Evolutionary conservation across 2,329 filamentous ascomycete species (phyloP).

Genomic region (Epicoccum sorghinum): DNA sequence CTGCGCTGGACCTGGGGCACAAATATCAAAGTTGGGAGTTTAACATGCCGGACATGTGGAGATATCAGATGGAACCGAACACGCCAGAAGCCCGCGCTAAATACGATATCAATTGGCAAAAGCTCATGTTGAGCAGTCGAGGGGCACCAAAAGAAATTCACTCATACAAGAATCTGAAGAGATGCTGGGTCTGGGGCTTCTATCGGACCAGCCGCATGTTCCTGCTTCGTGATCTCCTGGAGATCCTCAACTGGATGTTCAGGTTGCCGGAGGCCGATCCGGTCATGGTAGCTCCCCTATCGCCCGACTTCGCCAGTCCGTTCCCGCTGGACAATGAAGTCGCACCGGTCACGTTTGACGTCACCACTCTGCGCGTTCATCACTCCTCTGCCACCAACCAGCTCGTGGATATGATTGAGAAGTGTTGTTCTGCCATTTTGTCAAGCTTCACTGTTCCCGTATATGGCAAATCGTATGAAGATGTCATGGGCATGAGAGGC

Average conservation of each 20-base stretch:
- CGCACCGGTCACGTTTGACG: constrained; percentile 17
- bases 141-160: constrained; percentile 40
- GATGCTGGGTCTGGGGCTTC: constrained; percentile 38
- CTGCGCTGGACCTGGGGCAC: constrained; percentile 32
- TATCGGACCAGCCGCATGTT: constrained; percentile 39
- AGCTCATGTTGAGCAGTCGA: constrained; percentile 26
- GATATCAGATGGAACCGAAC: constrained; percentile 29
- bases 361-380: constrained; percentile 20
- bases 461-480: constrained; percentile 26
- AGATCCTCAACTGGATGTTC: constrained; percentile 42
- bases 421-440: constrained; percentile 31
- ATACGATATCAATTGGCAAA: constrained; percentile 32
- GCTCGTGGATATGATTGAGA: constrained; percentile 32
- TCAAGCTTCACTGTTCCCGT: constrained; percentile 35
- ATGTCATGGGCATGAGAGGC: constrained; percentile 36
- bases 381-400: constrained; percentile 27
- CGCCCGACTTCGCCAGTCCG: constrained; percentile 7
- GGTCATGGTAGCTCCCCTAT: background rate
- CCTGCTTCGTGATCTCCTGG: constrained; percentile 35
- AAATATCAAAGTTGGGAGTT: constrained; percentile 37
- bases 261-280: constrained; percentile 24
- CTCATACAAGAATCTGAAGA: constrained; percentile 28
- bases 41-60: constrained; percentile 24
- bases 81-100: constrained; percentile 26
- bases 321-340: constrained; percentile 10